Conservation (phyloP, 1,284 basidiomycete genomes). For the Cutaneotrichosporon cutaneum region DNA sequence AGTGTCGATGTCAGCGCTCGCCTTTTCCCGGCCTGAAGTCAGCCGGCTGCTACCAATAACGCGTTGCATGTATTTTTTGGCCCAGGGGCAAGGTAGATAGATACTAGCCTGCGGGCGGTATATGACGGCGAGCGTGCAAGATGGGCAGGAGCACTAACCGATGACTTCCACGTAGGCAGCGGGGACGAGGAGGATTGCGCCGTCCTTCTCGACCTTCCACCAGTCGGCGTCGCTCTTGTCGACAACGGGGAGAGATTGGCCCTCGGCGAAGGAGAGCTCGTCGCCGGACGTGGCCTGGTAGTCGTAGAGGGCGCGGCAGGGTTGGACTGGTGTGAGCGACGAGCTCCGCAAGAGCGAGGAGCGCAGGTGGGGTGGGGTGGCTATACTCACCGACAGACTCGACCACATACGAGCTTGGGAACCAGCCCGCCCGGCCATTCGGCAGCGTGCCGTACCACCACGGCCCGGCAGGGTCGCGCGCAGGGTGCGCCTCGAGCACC, state of each 20-base stretch:
- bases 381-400: slow-evolving; percentile 64
- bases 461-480: slow-evolving; percentile 64
- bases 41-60: slow-evolving; percentile 9
- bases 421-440: slow-evolving; percentile 74
- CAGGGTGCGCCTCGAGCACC: slow-evolving; percentile 76
- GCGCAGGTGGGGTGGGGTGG: background rate
- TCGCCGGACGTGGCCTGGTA: slow-evolving; percentile 70
- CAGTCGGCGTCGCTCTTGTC: slow-evolving; percentile 79
- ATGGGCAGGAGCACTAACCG: slow-evolving; percentile 46
- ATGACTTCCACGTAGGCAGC: slow-evolving; percentile 77
- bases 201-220: slow-evolving; percentile 88
- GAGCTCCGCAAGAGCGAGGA: background rate
- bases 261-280: slow-evolving; percentile 78
- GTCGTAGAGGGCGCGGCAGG: slow-evolving; percentile 65
- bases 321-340: slow-evolving; percentile 6
- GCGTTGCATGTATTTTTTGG: slow-evolving; percentile 15
- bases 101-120: slow-evolving; percentile 23
- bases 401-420: slow-evolving; percentile 87
- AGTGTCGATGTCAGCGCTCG: background rate
- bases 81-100: slow-evolving; percentile 20
- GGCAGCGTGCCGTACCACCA: slow-evolving; percentile 88
- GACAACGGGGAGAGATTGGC: slow-evolving; percentile 71
- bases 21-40: slow-evolving; percentile 6
- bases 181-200: slow-evolving; percentile 81
- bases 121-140: slow-evolving; percentile 52